Base-by-base conservation (phyloP, 2,329 filamentous ascomycete genomes). In the Plenodomus lindquistii region DNA sequence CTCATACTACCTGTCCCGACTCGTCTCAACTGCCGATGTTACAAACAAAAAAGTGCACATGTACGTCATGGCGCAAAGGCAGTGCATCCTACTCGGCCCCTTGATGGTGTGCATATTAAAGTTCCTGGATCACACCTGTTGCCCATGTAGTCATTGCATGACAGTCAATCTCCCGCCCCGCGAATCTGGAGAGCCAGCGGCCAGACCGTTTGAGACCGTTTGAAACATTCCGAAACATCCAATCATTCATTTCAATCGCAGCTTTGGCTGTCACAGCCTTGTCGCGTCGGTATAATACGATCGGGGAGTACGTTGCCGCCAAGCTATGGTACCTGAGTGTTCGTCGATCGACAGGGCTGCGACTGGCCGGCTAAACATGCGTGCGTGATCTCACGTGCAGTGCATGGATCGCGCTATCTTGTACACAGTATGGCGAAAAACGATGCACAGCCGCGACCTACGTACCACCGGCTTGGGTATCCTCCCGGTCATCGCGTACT, bases 21-120 rank as follows among this genome's bases (percentile, higher is more conserved):
- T 15, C 27, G 27, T 13, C 6, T 19, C 36, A 35, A 36, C 40
- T 50, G 48, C 48, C 48, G 48, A 37, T 39, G 27, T 40, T 39
- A 17, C 18, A 11, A 15, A 31, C 21, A 35, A 44, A 38, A 21
- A 27, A 31, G 31, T 31, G 11, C 13, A 13, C 7, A 37, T 15
- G 13, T 18, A 18, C 16, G 16, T 37, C 35, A 18, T 37, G 35
- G 35, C 16, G 16, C 35, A 37, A 37, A 18, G 35, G 35, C 18
- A 18, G 35, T 17, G 18, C 35, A 37, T 37, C 35, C 8, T 16
- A 9, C 18, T 37, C 11, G 6, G 27, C 6, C 6, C 10, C 8
- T 17, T 9, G 18, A 18, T 37, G 35, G 8, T 6, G 6, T 18
- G 35, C 18, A 20, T 37, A 37, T 36, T 37, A 4, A 13, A 15